phyloP scores from a whole-genome alignment of 2,329 filamentous ascomycete species.

The Alternaria sp. region DNA sequence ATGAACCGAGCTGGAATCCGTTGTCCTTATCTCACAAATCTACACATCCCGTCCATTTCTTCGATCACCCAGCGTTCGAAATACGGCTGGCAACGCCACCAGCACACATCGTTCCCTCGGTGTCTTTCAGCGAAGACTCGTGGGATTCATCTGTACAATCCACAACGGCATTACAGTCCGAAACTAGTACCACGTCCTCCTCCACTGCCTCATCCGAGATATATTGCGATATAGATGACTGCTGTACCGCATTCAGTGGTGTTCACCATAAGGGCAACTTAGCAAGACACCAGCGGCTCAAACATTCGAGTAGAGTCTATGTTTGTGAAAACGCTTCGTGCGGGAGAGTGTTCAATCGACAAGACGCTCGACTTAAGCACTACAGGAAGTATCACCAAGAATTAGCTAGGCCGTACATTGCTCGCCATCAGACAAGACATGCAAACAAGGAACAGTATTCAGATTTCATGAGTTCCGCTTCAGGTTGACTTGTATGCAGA shows the following conservation, averaged over 20 bases:
- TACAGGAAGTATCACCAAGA: background rate
- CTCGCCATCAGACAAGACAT: background rate
- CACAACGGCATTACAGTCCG: background rate
- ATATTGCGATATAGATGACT: background rate
- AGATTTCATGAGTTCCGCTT: background rate
- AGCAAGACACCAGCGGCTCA: background rate
- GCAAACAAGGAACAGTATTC: background rate
- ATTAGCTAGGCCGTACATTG: background rate
- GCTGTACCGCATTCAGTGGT: background rate
- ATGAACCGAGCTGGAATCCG: too few relatives aligned
- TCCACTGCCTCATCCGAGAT: too few relatives aligned
- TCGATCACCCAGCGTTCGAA: too few relatives aligned
- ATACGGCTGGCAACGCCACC: too few relatives aligned
- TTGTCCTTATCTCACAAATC: too few relatives aligned
- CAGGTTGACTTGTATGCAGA: too few relatives aligned
- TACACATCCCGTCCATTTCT: too few relatives aligned
- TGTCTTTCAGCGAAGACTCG: background rate
- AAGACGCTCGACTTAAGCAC: constrained; percentile 21
- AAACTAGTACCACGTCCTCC: background rate
- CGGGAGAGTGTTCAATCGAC: background rate
- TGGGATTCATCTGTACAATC: background rate
- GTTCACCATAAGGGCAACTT: background rate
- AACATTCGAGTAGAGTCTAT: background rate
- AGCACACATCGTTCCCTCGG: background rate
- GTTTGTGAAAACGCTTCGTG: background rate